These are phyloP conservation scores for Fusarium odoratissimum DNA, from an alignment of 2,329 filamentous ascomycete genomes.

Conservation along the genomic window DNA sequence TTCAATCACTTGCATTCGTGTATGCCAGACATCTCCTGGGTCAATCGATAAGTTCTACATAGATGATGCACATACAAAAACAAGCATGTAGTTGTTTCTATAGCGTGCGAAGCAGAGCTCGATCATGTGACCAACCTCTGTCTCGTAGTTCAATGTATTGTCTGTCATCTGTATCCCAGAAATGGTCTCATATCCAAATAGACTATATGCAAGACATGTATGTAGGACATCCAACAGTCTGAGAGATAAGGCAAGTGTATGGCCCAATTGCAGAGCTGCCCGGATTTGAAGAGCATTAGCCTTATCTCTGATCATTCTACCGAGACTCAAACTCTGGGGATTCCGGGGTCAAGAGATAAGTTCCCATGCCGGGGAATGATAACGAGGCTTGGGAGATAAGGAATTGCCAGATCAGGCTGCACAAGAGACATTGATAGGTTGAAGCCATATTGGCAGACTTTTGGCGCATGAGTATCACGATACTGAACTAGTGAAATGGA, in stretches of 20 bases:
- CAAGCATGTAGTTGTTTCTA: background rate
- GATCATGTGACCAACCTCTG: constrained; percentile 7
- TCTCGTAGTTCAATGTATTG: background rate
- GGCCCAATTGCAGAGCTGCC: constrained; percentile 36
- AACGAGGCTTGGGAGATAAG: constrained; percentile 29
- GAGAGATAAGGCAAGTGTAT: constrained; percentile 27
- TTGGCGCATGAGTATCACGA: background rate
- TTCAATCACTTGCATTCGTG: background rate
- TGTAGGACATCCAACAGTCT: background rate
- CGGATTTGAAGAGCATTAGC: constrained; percentile 24
- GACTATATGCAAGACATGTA: constrained; percentile 32
- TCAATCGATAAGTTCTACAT: background rate
- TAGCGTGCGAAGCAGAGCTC: background rate
- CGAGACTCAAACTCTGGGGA: constrained; percentile 30
- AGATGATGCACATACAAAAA: background rate
- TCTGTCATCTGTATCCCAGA: background rate
- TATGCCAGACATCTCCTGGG: background rate
- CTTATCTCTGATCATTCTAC: constrained; percentile 30
- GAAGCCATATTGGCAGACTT: background rate
- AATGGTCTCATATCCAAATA: constrained; percentile 5
- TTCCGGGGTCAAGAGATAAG: constrained; percentile 36
- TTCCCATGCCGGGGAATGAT: constrained; percentile 21
- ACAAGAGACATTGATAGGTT: background rate
- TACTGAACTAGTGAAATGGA: constrained; percentile 5
- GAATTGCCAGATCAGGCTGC: constrained; percentile 11